These are phyloP conservation scores for Allomyces macrogynus DNA, from an alignment of 192 early-diverging fungal genomes.

Conservation along the genomic window DNA sequence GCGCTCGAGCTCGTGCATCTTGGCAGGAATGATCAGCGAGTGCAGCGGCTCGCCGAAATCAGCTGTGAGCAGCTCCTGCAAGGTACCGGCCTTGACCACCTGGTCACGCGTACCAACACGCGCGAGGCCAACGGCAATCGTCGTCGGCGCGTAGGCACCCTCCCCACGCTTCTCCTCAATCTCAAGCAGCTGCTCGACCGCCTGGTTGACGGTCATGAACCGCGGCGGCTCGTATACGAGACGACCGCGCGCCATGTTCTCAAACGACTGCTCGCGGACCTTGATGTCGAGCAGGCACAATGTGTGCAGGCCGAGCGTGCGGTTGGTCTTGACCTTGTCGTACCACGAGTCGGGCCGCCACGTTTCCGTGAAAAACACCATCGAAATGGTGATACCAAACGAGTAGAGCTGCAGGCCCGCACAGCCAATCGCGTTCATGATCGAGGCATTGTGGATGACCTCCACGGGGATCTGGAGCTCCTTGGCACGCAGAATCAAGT, in stretches of 20 bases:
- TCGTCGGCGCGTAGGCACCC: constrained; percentile 51
- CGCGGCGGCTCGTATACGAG: constrained; percentile 93
- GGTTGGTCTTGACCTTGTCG: constrained; percentile 75
- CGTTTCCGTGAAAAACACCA: constrained; percentile 89
- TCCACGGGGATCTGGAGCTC: constrained; percentile 67
- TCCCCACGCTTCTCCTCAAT: constrained; percentile 60
- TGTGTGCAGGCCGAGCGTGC: constrained; percentile 68
- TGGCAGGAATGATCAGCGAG: constrained; percentile 50
- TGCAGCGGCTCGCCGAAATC: constrained; percentile 93
- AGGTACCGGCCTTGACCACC: constrained; percentile 65
- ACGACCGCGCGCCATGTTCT: constrained; percentile 81
- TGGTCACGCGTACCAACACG: constrained; percentile 70
- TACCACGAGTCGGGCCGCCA: constrained; percentile 97
- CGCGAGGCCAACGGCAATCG: constrained; percentile 77
- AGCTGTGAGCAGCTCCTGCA: constrained; percentile 53
- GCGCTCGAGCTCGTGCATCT: neutral
- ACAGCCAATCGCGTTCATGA: constrained; percentile 94
- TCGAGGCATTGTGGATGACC: constrained; percentile 95
- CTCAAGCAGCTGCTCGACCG: constrained; percentile 81
- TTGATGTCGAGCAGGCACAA: constrained; percentile 95
- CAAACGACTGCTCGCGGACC: constrained; percentile 88
- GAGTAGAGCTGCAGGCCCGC: constrained; percentile 93
- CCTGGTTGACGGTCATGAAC: constrained; percentile 89
- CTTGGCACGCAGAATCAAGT: constrained; percentile 80
- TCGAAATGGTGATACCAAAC: constrained; percentile 96